phyloP scores from a whole-genome alignment of 495 filamentous ascomycete species.

The Annulohypoxylon moriforme region DNA sequence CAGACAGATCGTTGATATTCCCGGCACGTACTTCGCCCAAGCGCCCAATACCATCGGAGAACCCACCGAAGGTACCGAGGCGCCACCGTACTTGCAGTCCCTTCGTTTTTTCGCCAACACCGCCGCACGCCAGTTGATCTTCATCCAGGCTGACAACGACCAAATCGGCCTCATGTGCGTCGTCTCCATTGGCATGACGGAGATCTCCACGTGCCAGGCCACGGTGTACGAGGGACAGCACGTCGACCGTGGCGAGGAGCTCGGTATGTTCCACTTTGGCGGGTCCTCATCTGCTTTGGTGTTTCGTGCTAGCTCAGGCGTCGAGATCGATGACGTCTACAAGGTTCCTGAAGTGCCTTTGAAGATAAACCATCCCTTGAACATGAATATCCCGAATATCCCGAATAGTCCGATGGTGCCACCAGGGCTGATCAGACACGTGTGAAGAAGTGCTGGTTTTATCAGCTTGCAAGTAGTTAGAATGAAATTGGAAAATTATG shows the following conservation, averaged over 20 bases:
- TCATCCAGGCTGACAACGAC: conserved; percentile 67
- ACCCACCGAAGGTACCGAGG: conserved; percentile 31
- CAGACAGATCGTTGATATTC: conserved; percentile 55
- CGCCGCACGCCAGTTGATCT: conserved; percentile 63
- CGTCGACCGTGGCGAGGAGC: conserved; percentile 65
- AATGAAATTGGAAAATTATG: conserved; percentile 11
- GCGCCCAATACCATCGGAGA: conserved; percentile 57
- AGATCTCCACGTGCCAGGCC: conserved; percentile 65
- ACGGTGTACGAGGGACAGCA: conserved; percentile 54
- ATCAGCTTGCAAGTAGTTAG: conserved; percentile 21
- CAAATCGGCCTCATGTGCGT: conserved; percentile 67
- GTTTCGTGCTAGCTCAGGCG: conserved; percentile 49
- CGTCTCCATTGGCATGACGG: conserved; percentile 67
- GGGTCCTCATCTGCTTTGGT: conserved; percentile 66
- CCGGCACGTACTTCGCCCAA: conserved; percentile 70
- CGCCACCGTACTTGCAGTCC: conserved; percentile 29
- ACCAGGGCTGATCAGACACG: conserved; percentile 25
- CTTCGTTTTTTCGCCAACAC: conserved; percentile 64
- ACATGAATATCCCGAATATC: conserved; percentile 14
- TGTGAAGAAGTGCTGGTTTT: conserved; percentile 25
- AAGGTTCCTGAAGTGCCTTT: conserved; percentile 21
- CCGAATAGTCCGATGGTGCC: conserved; percentile 14
- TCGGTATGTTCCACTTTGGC: conserved; percentile 72
- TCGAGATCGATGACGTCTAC: conserved; percentile 18
- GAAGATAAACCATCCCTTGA: conserved; percentile 25